Base-by-base conservation (phyloP, 139 green algal species). In the Marvania coccoides region DNA sequence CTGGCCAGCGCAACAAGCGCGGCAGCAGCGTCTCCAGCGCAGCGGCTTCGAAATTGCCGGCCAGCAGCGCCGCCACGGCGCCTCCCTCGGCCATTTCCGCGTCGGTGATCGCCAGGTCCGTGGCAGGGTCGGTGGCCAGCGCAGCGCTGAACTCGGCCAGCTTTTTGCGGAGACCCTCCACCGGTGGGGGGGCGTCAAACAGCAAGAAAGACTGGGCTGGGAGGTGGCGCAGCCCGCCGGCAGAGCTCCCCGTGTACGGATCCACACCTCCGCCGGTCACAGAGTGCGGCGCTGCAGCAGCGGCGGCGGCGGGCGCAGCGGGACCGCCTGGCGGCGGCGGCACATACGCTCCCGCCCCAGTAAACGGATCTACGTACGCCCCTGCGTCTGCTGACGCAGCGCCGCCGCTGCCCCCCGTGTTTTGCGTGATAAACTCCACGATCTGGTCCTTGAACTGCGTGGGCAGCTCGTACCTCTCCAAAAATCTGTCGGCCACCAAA, bases 371-470 rank as follows among this genome's bases (percentile, higher is more conserved):
- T 6, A 74, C 63, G 38, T 71, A 75, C 4, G 30, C 19, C 23
- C 31, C 33, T 2, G 56, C 35, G 5, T n/a, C 39, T 12, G 7
- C 26, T 8, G 58, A 54, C 19, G 29, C 39, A 10, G 60, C 48
- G 14, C 29, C 34, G 3, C 46, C 45, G n/a, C 38, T 35, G 4
- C 35, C 61, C 10, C 55, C 78, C 5, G 89, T 91, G 65, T 94
- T 95, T 13, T 85, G 59, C 3, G 91, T 26, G 28, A 98, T 89
- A 70, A 96, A 97, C 33, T 92, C 58, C 28, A 95, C 92, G 24
- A 97, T 83, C 78, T 97, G 88, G 33, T 86, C 66, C 45, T 62
- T 79, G 71, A 92, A 98, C 23, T 70, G 72, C 1, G 33, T 30
- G 0, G 92, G 91, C 68, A 98, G 83, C 0, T 83, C 76, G 24